Percentiles rank a stretch among this genome's conserved stretches.
Evolutionary conservation across 805 yeast species (phyloP).

Genomic region (Blastobotrys parvus): DNA sequence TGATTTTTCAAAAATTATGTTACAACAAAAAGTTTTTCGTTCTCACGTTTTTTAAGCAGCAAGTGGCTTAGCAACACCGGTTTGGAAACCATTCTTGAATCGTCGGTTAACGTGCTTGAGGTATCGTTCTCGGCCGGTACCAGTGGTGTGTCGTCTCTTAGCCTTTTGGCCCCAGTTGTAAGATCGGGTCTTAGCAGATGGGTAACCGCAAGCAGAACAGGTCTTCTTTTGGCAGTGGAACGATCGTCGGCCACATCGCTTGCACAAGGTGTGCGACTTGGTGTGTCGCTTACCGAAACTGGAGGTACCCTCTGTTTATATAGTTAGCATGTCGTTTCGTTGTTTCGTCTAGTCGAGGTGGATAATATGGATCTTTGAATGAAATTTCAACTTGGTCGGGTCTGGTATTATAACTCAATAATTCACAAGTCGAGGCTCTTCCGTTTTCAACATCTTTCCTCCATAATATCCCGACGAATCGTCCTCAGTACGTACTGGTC

Average conservation of each 20-base stretch:
- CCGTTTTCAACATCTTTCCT: too few relatives aligned
- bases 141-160: conserved; percentile 99
- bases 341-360: background rate
- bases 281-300: conserved; percentile 99
- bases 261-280: conserved; percentile 99
- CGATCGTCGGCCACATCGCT: conserved; percentile 93
- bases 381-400: background rate
- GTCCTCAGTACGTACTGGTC: too few relatives aligned
- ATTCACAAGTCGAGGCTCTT: too few relatives aligned
- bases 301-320: conserved; percentile 81
- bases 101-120: conserved; percentile 95
- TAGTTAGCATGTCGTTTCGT: background rate
- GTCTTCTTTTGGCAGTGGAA: conserved; percentile 99
- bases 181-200: conserved; percentile 92
- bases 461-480: too few relatives aligned
- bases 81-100: conserved; percentile 98
- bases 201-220: conserved; percentile 98
- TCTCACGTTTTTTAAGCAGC: conserved; percentile 38
- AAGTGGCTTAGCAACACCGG: conserved; percentile 57
- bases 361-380: too few relatives aligned
- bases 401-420: background rate
- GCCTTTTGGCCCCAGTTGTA: conserved; percentile 99
- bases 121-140: conserved; percentile 99
- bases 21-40: background rate
- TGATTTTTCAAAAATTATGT: background rate